phyloP scores from a whole-genome alignment of 805 yeast species.

The Alloascoidea africana region DNA sequence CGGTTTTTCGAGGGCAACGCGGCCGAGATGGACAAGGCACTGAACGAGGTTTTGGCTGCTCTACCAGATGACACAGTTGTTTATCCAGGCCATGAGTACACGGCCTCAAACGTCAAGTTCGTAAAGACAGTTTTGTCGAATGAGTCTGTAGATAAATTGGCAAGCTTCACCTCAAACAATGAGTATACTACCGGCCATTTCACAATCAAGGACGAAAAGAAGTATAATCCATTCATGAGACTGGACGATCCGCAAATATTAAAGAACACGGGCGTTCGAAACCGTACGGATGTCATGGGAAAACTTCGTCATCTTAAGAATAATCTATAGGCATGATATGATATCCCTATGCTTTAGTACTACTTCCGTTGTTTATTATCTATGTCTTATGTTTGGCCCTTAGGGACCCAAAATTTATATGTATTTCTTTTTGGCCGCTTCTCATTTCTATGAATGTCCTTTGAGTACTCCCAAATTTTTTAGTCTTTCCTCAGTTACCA shows the following conservation, averaged over 20 bases:
- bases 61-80: slow-evolving; percentile 61
- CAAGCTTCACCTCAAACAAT: slow-evolving; percentile 30
- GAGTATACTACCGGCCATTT: slow-evolving; percentile 78
- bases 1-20: slow-evolving; percentile 90
- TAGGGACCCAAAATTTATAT: too few species aligned
- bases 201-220: slow-evolving; percentile 71
- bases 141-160: slow-evolving; percentile 37
- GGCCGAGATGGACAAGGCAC: slow-evolving; percentile 58
- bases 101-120: slow-evolving; percentile 66
- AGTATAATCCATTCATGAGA: slow-evolving; percentile 84
- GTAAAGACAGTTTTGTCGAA: slow-evolving; percentile 47
- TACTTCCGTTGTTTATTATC: too few species aligned
- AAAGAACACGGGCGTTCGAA: slow-evolving; percentile 37
- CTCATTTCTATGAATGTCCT: too few species aligned
- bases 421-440: too few species aligned
- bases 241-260: slow-evolving; percentile 48
- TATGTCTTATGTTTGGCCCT: too few species aligned
- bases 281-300: too few species aligned
- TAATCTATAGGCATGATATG: too few species aligned
- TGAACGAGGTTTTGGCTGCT: slow-evolving; percentile 38
- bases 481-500: background rate
- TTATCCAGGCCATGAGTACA: slow-evolving; percentile 95
- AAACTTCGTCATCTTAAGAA: too few species aligned
- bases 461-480: background rate
- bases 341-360: too few species aligned